Evolutionary conservation across 2,329 filamentous ascomycete genomes (phyloP).

Genomic region (Colletotrichum siamense): DNA sequence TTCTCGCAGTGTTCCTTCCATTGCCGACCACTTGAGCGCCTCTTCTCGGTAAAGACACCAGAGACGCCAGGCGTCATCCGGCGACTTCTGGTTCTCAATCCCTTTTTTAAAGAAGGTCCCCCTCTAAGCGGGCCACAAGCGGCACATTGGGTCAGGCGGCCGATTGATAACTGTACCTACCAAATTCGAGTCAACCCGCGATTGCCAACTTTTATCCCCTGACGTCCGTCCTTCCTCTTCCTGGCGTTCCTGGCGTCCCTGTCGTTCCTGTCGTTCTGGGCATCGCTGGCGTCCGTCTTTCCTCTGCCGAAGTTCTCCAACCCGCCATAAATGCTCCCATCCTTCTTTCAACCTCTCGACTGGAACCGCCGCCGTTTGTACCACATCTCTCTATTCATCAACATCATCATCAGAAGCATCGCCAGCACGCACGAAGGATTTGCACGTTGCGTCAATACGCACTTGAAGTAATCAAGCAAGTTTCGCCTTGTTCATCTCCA

Average conservation of each 20-base stretch:
- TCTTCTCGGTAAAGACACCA: neutral
- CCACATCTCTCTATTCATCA: neutral
- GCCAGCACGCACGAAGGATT: neutral
- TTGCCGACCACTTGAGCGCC: neutral
- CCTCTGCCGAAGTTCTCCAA: neutral
- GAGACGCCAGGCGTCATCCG: too few species aligned
- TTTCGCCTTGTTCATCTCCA: neutral
- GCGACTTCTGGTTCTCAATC: too few species aligned
- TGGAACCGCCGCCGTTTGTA: neutral
- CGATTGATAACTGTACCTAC: rapidly evolving
- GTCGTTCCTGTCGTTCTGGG: neutral
- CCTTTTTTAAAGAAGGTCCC: neutral
- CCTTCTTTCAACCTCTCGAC: neutral
- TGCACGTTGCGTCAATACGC: neutral
- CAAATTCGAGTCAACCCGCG: neutral
- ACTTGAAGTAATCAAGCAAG: neutral
- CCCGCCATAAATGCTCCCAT: neutral
- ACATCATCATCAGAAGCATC: neutral
- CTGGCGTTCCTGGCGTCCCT: neutral
- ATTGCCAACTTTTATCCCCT: neutral
- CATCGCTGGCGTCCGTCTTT: neutral
- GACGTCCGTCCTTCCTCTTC: neutral
- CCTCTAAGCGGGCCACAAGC: neutral
- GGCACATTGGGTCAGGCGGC: neutral
- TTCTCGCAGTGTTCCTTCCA: neutral